These are phyloP conservation scores for Rubroboletus satanas DNA, from an alignment of 768 basidiomycete species.

Conservation along the genomic window DNA sequence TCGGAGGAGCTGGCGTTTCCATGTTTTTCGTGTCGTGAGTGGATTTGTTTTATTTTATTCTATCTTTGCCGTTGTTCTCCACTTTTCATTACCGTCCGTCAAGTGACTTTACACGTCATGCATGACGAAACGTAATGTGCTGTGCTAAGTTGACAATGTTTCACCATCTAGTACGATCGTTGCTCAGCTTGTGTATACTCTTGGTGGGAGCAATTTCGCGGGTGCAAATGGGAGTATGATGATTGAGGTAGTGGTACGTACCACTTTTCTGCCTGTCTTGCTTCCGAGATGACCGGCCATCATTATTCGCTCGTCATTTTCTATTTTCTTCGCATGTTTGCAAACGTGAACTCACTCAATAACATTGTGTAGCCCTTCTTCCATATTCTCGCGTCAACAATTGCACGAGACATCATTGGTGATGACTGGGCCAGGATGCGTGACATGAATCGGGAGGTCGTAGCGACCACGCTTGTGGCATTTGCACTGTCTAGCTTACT, in stretches of 20 bases:
- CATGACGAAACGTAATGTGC: neutral
- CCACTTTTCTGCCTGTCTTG: neutral
- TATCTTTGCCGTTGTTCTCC: neutral
- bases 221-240: slow-evolving; percentile 95
- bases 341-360: neutral
- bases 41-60: neutral
- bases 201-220: slow-evolving; percentile 85
- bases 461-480: slow-evolving; percentile 90
- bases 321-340: neutral
- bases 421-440: slow-evolving; percentile 39
- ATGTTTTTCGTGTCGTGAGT: slow-evolving; percentile 88
- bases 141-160: neutral
- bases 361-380: slow-evolving; percentile 72
- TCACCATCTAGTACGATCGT: slow-evolving; percentile 53
- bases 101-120: neutral
- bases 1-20: slow-evolving; percentile 88
- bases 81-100: slow-evolving; percentile 4
- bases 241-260: slow-evolving; percentile 92
- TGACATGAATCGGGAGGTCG: slow-evolving; percentile 60
- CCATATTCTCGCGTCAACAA: slow-evolving; percentile 81
- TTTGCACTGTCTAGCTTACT: slow-evolving; percentile 84
- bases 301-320: neutral
- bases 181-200: slow-evolving; percentile 78
- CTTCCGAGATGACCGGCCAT: neutral
- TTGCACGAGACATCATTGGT: slow-evolving; percentile 54